These are phyloP conservation scores for Lasiodiplodia hormozganensis DNA, from an alignment of 2,329 filamentous ascomycete genomes.

Conservation along the genomic window DNA sequence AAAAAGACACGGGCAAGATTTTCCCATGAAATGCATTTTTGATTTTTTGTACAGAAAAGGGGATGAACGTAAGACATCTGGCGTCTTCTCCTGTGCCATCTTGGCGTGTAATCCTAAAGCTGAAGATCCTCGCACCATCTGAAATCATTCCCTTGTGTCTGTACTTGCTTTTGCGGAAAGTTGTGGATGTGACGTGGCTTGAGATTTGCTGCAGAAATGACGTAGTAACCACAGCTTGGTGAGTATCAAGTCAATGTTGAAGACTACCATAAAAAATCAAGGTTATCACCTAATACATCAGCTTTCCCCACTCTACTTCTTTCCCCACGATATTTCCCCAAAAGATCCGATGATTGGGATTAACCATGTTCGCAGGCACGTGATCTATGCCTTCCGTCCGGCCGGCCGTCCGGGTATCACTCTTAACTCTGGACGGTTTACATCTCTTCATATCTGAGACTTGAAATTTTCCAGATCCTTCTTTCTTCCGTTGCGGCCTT, in stretches of 20 bases:
- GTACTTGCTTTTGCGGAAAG: neutral
- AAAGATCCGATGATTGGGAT: neutral
- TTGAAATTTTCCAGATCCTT: too few species aligned
- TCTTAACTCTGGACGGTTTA: too few species aligned
- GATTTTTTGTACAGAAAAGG: slow-evolving; percentile 29
- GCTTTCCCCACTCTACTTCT: neutral
- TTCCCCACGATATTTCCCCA: neutral
- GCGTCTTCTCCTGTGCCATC: slow-evolving; percentile 28
- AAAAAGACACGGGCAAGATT: slow-evolving; percentile 24
- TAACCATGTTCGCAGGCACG: neutral
- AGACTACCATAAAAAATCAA: neutral
- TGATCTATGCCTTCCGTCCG: neutral
- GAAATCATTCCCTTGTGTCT: slow-evolving; percentile 18
- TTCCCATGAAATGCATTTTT: slow-evolving; percentile 27
- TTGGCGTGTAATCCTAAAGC: slow-evolving; percentile 30
- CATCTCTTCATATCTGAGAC: too few species aligned
- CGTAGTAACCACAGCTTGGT: neutral
- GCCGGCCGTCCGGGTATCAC: neutral
- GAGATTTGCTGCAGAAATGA: neutral
- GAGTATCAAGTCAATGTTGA: neutral
- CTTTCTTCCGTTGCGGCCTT: too few species aligned
- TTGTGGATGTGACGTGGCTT: neutral
- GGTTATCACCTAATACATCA: neutral
- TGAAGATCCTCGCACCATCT: slow-evolving; percentile 28
- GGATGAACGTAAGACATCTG: slow-evolving; percentile 25